These are phyloP conservation scores for Malassezia slooffiae DNA, from an alignment of 1,284 basidiomycete species.

Conservation along the genomic window DNA sequence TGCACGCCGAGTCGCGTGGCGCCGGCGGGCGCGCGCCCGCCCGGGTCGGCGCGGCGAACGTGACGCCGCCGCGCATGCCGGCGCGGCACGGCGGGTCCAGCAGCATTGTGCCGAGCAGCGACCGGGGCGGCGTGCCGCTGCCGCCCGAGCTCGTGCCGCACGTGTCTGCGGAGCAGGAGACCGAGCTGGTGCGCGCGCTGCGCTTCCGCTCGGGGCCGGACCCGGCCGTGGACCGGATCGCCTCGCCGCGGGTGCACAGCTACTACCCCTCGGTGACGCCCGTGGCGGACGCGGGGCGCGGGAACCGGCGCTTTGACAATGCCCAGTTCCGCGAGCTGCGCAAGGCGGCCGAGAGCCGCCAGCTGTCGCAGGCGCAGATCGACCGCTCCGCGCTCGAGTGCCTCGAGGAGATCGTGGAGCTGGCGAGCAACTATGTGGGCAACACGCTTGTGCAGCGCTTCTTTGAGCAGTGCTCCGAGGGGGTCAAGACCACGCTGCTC, in stretches of 20 bases:
- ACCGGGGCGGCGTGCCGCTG: constrained; percentile 43
- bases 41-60: not conserved
- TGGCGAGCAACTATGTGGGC: constrained; percentile 96
- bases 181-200: constrained; percentile 53
- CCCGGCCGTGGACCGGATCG: constrained; percentile 17
- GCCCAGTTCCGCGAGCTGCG: constrained; percentile 88
- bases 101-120: constrained; percentile 44
- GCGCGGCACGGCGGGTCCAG: constrained; percentile 33
- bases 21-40: not conserved
- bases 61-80: not conserved
- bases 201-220: constrained; percentile 58
- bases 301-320: constrained; percentile 65
- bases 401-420: constrained; percentile 66
- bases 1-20: not conserved
- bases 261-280: constrained; percentile 38
- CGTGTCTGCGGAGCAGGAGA: constrained; percentile 56
- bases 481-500: constrained; percentile 73
- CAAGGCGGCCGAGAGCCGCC: constrained; percentile 72
- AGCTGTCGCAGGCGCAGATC: constrained; percentile 71
- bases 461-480: constrained; percentile 75
- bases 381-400: constrained; percentile 81
- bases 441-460: constrained; percentile 97
- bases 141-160: constrained; percentile 36
- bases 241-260: constrained; percentile 59
- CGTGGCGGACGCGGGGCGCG: constrained; percentile 26